A percentile compares a stretch with the other conserved stretches of the same genome.
Conservation (phyloP, 345 rosid species). For the Populus nigra region DNA sequence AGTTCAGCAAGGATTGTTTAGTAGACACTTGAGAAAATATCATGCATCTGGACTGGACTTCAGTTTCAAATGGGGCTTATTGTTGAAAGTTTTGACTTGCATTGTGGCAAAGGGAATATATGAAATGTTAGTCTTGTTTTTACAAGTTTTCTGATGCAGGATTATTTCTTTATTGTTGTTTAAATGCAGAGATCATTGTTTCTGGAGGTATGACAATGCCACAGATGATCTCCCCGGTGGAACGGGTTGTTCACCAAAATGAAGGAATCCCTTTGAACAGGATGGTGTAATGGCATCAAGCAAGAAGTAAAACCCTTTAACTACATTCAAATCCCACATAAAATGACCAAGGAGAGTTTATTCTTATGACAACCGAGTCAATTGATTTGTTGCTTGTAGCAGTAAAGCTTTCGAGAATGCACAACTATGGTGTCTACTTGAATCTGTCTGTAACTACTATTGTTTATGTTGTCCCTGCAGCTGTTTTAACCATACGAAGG, state of each 20-base stretch:
- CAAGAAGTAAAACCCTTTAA: constrained; percentile 1
- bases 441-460: no score
- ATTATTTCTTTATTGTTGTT: neutral
- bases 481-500: no score
- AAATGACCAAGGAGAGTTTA: no score
- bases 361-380: no score
- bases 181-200: constrained; percentile 59
- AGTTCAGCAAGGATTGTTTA: no score
- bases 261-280: constrained; percentile 51
- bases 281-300: constrained; percentile 24
- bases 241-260: constrained; percentile 35
- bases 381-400: no score
- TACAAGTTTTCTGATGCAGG: neutral
- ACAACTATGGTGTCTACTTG: no score
- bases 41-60: no score
- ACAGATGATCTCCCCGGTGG: constrained; percentile 48
- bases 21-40: no score
- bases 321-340: neutral
- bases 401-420: no score
- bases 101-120: neutral
- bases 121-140: neutral
- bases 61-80: neutral
- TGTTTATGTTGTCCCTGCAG: no score
- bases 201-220: constrained; percentile 79
- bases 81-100: neutral